Base-by-base conservation (phyloP, 345 rosid species). In the Euphorbia peplus region DNA sequence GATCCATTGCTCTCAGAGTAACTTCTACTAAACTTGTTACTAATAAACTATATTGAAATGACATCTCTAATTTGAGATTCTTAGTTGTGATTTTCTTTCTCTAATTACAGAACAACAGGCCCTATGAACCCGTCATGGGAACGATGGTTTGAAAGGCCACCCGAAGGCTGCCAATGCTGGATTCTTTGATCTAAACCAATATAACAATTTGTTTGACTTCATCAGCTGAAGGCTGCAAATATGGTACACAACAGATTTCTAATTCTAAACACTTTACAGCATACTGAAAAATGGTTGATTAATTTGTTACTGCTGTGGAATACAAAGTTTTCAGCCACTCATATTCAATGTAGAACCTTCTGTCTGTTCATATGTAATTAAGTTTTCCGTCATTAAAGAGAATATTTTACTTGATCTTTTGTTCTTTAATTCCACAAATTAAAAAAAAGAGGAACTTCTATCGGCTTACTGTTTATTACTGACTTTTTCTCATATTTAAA, bases 131-230 rank as follows among this genome's bases (percentile, higher is more conserved):
- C 83, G 13, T 53, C 53, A 60, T 89, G 96, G 89, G 96, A 89
- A 54, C 75, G 88, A 65, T 90, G 96, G 92, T 90, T 90, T 76
- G 89, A 90, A 77, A 81, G 89, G 71, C 85, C 88, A 0, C 87
- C 86, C 29, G 79, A 73, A 68, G 89, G 86, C 50, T 89, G 90
- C 83, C 71, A 75, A 72, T 89, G 96, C 71, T 68, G 73, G 60
- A 84, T 89, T 67, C 90, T 89, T 62, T 89, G 81, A 84, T 72
- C 19, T 53, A 68, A 41, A 72, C 64, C 58, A 41, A 47, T 74
- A 71, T 68, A 64, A 67, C 73, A 44, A 63, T 68, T 78, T 48
- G 68, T 71, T 70, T 22, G 60, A 18, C 47, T 66, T 69, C 50
- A 18, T 61, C 57, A 63, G 69, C 57, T 25, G 55, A 41, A 35